A percentile compares a stretch with the other conserved stretches of the same genome.
phyloP scores from a whole-genome alignment of 1,284 basidiomycete genomes.

The Cutaneotrichosporon curvatum region DNA sequence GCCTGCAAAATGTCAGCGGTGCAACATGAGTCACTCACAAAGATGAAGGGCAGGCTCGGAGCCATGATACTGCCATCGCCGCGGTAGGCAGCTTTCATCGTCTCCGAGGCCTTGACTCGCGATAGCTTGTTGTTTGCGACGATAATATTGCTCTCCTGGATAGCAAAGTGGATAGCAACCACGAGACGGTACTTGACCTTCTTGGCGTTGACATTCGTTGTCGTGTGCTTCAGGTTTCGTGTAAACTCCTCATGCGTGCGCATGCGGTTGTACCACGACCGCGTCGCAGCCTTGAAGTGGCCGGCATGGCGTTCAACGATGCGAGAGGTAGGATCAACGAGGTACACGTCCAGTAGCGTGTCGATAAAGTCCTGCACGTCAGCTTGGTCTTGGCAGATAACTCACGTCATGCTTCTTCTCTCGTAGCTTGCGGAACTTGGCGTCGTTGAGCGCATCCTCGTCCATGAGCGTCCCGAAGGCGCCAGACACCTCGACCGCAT shows the following conservation, averaged over 20 bases:
- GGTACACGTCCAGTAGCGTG: constrained; percentile 9
- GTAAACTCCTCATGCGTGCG: constrained; percentile 1
- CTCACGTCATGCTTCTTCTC: constrained; percentile 15
- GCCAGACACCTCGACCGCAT: constrained; percentile 11
- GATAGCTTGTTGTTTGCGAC: constrained; percentile 21
- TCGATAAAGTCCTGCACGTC: constrained; percentile 11
- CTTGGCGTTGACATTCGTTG: constrained; percentile 6
- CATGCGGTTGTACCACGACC: constrained; percentile 14
- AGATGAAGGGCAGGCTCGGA: constrained; percentile 17
- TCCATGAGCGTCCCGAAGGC: constrained; percentile 16
- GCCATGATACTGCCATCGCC: constrained; percentile 23
- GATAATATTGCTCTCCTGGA: constrained; percentile 25
- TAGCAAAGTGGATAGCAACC: constrained; percentile 23
- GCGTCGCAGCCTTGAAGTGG: constrained; percentile 14
- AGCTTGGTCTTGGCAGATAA: background rate
- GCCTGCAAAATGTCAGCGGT: background rate
- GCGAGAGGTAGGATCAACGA: constrained; percentile 7
- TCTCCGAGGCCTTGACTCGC: background rate
- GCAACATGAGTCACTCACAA: constrained; percentile 7
- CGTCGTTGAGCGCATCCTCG: constrained; percentile 6
- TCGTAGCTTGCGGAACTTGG: constrained; percentile 5
- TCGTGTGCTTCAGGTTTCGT: background rate
- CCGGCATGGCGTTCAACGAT: constrained; percentile 2
- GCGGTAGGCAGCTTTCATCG: constrained; percentile 9
- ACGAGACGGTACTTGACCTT: constrained; percentile 21